A percentile compares a stretch with the other conserved stretches of the same genome.
Conservation (phyloP, 192 early-diverging fungal genomes). For the Coemansia erecta region DNA sequence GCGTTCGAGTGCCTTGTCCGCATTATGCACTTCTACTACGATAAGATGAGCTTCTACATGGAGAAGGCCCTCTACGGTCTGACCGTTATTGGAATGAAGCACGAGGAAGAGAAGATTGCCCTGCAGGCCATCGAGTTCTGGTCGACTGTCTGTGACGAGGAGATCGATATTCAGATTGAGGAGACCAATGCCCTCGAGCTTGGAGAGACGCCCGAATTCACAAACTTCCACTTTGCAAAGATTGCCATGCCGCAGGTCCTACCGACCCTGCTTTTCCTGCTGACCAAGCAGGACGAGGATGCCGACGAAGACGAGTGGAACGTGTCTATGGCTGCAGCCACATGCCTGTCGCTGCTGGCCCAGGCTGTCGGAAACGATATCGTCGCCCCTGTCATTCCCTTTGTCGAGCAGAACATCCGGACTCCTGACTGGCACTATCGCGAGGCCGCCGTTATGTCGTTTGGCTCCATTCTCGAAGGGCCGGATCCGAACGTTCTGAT, state of each 20-base stretch:
- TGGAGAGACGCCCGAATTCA: conserved; percentile 52
- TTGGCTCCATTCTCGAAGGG: conserved; percentile 97
- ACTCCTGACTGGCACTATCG: conserved; percentile 89
- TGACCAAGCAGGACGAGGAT: conserved; percentile 97
- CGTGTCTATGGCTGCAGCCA: conserved; percentile 95
- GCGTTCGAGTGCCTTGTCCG: conserved; percentile 96
- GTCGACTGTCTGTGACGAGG: conserved; percentile 97
- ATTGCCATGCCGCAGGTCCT: conserved; percentile 76
- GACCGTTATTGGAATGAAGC: conserved; percentile 89
- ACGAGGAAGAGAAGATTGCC: conserved; percentile 83
- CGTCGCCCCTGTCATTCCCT: conserved; percentile 81
- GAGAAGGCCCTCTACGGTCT: conserved; percentile 91
- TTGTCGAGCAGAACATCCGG: conserved; percentile 83
- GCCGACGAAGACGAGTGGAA: conserved; percentile 99
- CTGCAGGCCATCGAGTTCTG: conserved; percentile 99
- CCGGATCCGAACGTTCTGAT: conserved; percentile 64
- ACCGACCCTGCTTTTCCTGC: conserved; percentile 78
- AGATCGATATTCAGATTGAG: conserved; percentile 72
- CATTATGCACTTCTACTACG: conserved; percentile 97
- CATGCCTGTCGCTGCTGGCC: conserved; percentile 87
- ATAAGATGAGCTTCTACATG: conserved; percentile 96
- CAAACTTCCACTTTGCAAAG: conserved; percentile 76
- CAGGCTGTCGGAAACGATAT: conserved; percentile 78
- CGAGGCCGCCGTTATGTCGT: conserved; percentile 97
- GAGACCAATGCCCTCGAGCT: conserved; percentile 58